These are phyloP conservation scores for Pythium rishiriense DNA, from an alignment of 352 stramenopile genomes.

Conservation along the genomic window DNA sequence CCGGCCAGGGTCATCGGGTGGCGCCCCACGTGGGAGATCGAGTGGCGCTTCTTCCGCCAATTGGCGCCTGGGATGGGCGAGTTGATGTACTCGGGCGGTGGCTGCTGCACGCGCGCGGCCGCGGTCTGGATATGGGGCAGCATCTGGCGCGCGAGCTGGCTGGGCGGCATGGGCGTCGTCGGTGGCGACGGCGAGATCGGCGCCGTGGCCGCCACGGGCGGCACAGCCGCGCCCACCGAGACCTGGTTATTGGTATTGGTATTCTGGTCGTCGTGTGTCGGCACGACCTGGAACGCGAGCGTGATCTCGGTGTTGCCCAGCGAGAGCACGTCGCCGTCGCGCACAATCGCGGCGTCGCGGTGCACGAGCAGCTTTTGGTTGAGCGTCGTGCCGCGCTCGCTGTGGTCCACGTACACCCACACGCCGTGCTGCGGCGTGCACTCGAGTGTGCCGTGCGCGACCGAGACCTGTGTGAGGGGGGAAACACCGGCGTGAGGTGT, in stretches of 20 bases:
- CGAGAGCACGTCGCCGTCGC: slow-evolving; percentile 52
- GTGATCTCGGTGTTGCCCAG: slow-evolving; percentile 57
- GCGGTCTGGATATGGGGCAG: slow-evolving; percentile 18
- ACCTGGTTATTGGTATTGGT: slow-evolving; percentile 12
- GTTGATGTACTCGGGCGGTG: slow-evolving; percentile 50
- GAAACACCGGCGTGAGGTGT: background rate
- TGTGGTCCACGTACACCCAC: slow-evolving; percentile 84
- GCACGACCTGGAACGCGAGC: slow-evolving; percentile 10
- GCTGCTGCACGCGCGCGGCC: slow-evolving; percentile 20
- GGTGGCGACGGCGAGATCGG: background rate
- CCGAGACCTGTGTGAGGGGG: slow-evolving; percentile 16
- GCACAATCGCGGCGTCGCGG: slow-evolving; percentile 51
- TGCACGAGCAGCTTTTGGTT: slow-evolving; percentile 46
- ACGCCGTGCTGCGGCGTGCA: slow-evolving; percentile 39
- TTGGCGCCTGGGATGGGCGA: slow-evolving; percentile 47
- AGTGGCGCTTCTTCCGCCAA: slow-evolving; percentile 53
- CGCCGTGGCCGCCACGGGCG: background rate
- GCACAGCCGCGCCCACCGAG: background rate
- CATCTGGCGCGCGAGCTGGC: slow-evolving; percentile 11
- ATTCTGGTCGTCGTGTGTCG: slow-evolving; percentile 11
- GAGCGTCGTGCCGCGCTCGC: slow-evolving; percentile 42
- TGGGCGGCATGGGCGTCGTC: background rate
- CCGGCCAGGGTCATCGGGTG: slow-evolving; percentile 25
- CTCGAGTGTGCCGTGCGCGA: slow-evolving; percentile 26
- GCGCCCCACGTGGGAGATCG: slow-evolving; percentile 40